Evolutionary conservation across 2,329 filamentous ascomycete species (phyloP).

Genomic region (Nakataea oryzae): DNA sequence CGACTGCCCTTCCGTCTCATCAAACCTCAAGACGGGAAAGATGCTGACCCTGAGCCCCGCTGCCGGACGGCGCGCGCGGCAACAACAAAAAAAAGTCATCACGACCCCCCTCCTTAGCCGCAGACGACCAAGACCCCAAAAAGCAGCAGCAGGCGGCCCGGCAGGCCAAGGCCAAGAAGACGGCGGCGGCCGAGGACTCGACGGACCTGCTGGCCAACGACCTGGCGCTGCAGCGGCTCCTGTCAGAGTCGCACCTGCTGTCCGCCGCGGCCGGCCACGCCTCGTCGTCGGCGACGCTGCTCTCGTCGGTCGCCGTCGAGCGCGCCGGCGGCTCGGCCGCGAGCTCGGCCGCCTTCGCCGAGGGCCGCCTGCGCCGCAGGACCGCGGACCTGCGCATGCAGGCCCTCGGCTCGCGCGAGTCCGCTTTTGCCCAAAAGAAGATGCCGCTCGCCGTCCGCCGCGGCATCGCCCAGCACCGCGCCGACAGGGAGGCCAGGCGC

Average conservation of each 20-base stretch:
- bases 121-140: neutral
- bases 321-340: slow-evolving; percentile 22
- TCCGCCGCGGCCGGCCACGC: slow-evolving; percentile 37
- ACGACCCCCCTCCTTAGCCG: slow-evolving; percentile 27
- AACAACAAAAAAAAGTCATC: slow-evolving; percentile 30
- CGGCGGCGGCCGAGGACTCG: slow-evolving; percentile 39
- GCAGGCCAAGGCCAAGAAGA: slow-evolving; percentile 9
- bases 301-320: slow-evolving; percentile 23
- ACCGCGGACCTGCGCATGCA: slow-evolving; percentile 78
- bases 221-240: slow-evolving; percentile 78
- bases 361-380: slow-evolving; percentile 67
- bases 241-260: slow-evolving; percentile 86
- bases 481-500: slow-evolving; percentile 56
- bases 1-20: too few relatives aligned
- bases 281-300: slow-evolving; percentile 23
- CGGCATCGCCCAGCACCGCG: slow-evolving; percentile 66
- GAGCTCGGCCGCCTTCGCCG: slow-evolving; percentile 25
- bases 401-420: slow-evolving; percentile 50
- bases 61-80: too few relatives aligned
- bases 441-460: slow-evolving; percentile 85
- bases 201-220: slow-evolving; percentile 77
- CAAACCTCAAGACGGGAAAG: neutral
- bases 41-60: neutral
- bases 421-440: slow-evolving; percentile 65
- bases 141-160: neutral